Conservation (phyloP, 352 stramenopile species). For the Plasmopara muralis region DNA sequence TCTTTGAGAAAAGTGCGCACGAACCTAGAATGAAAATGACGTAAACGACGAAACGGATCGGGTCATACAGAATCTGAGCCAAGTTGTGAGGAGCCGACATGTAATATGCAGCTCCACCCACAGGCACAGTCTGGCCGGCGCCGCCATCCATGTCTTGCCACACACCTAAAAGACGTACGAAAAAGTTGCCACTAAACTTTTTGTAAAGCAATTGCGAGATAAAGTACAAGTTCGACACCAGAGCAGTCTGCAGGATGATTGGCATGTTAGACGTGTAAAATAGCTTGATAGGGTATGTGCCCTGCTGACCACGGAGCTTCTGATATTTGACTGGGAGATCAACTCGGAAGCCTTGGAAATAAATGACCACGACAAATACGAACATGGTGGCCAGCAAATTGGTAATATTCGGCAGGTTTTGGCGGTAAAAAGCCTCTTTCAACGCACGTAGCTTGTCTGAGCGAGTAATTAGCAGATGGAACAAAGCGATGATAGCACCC, state of each 20-base stretch:
- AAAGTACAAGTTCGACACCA: constrained; percentile 99
- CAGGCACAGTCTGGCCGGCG: constrained; percentile 91
- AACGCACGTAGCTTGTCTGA: constrained; percentile 97
- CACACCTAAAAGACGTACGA: constrained; percentile 96
- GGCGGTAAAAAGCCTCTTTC: constrained; percentile 97
- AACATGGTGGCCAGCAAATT: constrained; percentile 98
- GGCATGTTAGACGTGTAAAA: constrained; percentile 99
- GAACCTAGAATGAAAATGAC: constrained; percentile 97
- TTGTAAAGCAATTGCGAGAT: constrained; percentile 99
- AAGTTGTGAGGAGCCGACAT: constrained; percentile 95
- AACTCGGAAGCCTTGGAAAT: constrained; percentile 98
- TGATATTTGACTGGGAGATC: constrained; percentile 96
- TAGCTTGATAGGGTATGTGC: constrained; percentile 99
- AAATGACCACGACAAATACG: constrained; percentile 99
- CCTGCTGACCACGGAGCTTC: constrained; percentile 97
- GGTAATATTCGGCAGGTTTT: constrained; percentile 98
- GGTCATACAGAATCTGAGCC: constrained; percentile 97
- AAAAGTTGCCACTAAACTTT: constrained; percentile 97
- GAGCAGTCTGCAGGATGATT: constrained; percentile 98
- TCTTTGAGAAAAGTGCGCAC: constrained; percentile 99
- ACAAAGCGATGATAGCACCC: constrained; percentile 98
- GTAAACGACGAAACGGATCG: constrained; percentile 98
- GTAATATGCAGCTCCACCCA: constrained; percentile 97
- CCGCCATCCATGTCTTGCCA: constrained; percentile 97
- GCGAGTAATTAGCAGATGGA: constrained; percentile 98